Conservation (phyloP, 768 basidiomycete genomes). For the Pleurotus pulmonarius region DNA sequence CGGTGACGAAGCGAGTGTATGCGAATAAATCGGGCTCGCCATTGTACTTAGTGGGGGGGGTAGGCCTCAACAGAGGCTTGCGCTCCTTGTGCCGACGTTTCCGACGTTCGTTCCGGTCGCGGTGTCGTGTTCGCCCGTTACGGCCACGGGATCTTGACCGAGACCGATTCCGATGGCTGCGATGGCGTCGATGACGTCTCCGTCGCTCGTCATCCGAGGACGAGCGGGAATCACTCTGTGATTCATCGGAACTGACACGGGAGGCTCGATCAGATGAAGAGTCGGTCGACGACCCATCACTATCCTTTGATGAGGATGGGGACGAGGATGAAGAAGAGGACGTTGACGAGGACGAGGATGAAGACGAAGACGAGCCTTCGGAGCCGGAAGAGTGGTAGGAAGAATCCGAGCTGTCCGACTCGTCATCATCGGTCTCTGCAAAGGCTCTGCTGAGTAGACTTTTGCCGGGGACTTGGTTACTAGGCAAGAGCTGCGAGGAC, state of each 20-base stretch:
- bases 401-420: background rate
- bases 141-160: background rate
- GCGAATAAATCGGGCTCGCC: slow-evolving; percentile 16
- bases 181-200: background rate
- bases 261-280: background rate
- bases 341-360: background rate
- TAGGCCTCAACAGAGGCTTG: slow-evolving; percentile 16
- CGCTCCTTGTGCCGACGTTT: background rate
- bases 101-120: background rate
- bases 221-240: too few relatives aligned
- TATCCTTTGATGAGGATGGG: background rate
- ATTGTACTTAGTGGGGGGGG: slow-evolving; percentile 20
- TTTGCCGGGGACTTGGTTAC: background rate
- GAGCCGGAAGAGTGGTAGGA: background rate
- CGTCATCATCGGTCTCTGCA: too few relatives aligned
- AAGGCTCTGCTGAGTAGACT: background rate
- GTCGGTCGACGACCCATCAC: background rate
- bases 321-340: background rate
- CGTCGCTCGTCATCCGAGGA: background rate
- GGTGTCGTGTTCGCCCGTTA: background rate
- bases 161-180: background rate
- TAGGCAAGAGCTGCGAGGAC: background rate
- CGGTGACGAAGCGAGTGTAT: slow-evolving; percentile 23
- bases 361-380: background rate
- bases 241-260: too few relatives aligned